Conservation (phyloP, 306 rosid genomes). For the Lagenaria siceraria region DNA sequence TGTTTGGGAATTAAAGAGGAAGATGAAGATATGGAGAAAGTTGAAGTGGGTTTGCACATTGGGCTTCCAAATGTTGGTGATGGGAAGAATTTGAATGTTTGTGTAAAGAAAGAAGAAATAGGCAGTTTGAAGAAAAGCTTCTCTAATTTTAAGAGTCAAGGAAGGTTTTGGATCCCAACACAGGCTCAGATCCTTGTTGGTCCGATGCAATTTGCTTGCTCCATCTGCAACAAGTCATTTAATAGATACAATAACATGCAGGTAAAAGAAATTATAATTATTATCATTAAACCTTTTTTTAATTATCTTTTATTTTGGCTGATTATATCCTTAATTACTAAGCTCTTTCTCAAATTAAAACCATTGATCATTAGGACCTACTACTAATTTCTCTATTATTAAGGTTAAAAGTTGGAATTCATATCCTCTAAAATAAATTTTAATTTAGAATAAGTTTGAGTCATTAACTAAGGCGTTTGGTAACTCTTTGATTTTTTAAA, state of each 20-base stretch:
- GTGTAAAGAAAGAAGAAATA: constrained; percentile 31
- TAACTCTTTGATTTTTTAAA: too few relatives aligned
- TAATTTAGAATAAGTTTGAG: background rate
- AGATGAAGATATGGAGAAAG: constrained; percentile 41
- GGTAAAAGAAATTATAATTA: constrained; percentile 24
- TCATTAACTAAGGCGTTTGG: too few relatives aligned
- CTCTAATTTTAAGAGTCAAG: constrained; percentile 33
- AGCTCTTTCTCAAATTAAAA: background rate
- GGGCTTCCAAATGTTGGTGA: constrained; percentile 44
- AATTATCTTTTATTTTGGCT: background rate
- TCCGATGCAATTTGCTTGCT: constrained; percentile 94
- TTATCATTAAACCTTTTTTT: background rate
- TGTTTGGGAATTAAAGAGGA: constrained; percentile 11
- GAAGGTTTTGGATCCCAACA: constrained; percentile 96
- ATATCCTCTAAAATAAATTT: too few relatives aligned
- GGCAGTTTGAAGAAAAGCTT: constrained; percentile 21
- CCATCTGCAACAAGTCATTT: constrained; percentile 89
- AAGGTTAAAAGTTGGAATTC: too few relatives aligned
- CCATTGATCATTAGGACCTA: too few relatives aligned
- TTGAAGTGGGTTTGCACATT: constrained; percentile 67
- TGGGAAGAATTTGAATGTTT: constrained; percentile 16
- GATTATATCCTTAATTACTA: background rate
- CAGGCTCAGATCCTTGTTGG: constrained; percentile 93
- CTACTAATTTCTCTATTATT: too few relatives aligned
- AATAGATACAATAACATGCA: constrained; percentile 99